Evolutionary conservation across 768 basidiomycete species (phyloP).

Genomic region (Mycena kentingensis): DNA sequence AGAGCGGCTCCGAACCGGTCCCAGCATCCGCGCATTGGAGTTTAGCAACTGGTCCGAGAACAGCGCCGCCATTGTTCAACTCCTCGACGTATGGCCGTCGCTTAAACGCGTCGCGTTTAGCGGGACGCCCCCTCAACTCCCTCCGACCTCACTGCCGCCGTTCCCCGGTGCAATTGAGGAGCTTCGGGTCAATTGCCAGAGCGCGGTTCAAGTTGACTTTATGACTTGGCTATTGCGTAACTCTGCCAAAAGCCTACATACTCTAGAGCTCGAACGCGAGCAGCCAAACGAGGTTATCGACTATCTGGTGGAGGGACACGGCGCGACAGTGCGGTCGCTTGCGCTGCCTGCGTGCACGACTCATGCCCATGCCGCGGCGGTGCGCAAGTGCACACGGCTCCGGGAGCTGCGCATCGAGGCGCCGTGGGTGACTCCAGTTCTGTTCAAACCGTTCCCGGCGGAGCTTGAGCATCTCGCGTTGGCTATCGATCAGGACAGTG

Average conservation of each 20-base stretch:
- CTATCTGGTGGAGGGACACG: slow-evolving; percentile 53
- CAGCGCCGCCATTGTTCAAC: slow-evolving; percentile 53
- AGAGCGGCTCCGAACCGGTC: slow-evolving; percentile 54
- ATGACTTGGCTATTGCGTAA: slow-evolving; percentile 70
- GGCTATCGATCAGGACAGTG: slow-evolving; percentile 57
- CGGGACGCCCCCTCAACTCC: slow-evolving; percentile 57
- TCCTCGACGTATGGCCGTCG: slow-evolving; percentile 64
- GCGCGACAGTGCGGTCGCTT: slow-evolving; percentile 52
- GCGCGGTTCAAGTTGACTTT: slow-evolving; percentile 62
- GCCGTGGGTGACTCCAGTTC: slow-evolving; percentile 43
- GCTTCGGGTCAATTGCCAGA: slow-evolving; percentile 67
- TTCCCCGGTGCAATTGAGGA: slow-evolving; percentile 50
- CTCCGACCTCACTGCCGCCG: slow-evolving; percentile 44
- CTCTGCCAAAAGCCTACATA: slow-evolving; percentile 49
- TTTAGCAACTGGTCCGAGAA: slow-evolving; percentile 77
- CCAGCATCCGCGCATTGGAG: slow-evolving; percentile 52
- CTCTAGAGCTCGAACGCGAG: slow-evolving; percentile 62
- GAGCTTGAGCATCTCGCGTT: slow-evolving; percentile 59
- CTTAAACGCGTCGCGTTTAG: slow-evolving; percentile 58
- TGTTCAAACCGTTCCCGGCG: slow-evolving; percentile 52
- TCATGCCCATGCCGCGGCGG: slow-evolving; percentile 46
- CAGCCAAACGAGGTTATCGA: slow-evolving; percentile 58
- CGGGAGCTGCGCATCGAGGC: slow-evolving; percentile 59
- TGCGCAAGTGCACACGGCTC: slow-evolving; percentile 52
- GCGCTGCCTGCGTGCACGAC: slow-evolving; percentile 57